Evolutionary conservation across 768 basidiomycete genomes (phyloP), one percentile per base, ranked within the genome.

Genomic region (Lactarius sanguifluus): DNA sequence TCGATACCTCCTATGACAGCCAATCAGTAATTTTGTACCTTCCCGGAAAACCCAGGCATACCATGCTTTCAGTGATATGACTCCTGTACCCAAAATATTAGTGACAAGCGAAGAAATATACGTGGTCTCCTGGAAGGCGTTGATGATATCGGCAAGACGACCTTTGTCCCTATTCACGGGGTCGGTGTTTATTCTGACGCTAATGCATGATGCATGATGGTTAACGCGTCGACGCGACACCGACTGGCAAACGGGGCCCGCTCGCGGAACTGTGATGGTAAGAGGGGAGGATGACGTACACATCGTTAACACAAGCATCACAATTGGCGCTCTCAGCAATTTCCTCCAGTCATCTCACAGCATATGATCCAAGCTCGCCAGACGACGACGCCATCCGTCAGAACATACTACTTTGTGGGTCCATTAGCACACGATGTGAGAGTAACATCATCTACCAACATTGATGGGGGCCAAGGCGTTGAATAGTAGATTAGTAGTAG

Each of bases 11-110:
- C 57, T 58, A 38, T 38, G 10, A 12, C 18, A 15, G 15, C 16
- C 13, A 57, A 10, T 34, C 5, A 40, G 57, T 13, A n/a, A n/a
- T 18, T 10, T 9, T n/a, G 9, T 56, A 18, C 30, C 16, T 32
- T 6, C 10, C 2, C 18, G n/a, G 30, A 12, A 34, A 25, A 5
- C 9, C 18, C 30, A 12, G 9, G 18, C 38, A 8, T 40, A 58
- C 57, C 57, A 58, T 15, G 57, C 57, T 40, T 58, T 58, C 23
- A 36, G 13, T 7, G 36, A n/a, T n/a, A 58, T 40, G 7, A n/a
- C 3, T 15, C 36, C 38, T 5, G 57, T 58, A 13, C 36, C 57
- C 36, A 58, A 40, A n/a, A 38, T 40, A 34, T 58, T 58, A 5
- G 57, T 58, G 57, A 58, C 5, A 3, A 58, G 57, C n/a, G 57